These are phyloP conservation scores for Yamadazyma philogaea DNA, from an alignment of 805 yeast species.

Conservation along the genomic window DNA sequence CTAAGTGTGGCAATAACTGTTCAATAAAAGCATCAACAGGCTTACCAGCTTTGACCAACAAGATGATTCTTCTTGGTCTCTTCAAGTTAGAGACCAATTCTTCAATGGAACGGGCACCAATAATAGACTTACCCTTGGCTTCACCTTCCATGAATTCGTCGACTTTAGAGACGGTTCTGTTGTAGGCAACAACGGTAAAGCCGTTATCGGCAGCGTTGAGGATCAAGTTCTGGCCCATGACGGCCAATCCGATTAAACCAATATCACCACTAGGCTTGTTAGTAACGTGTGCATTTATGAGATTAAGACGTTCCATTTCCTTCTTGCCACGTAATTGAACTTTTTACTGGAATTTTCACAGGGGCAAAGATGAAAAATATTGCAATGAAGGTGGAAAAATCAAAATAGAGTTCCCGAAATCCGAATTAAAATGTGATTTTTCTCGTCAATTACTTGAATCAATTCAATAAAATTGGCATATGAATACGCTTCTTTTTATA, in stretches of 20 bases:
- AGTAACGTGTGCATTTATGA: constrained; percentile 1
- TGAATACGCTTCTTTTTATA: neutral
- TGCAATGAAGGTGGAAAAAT: neutral
- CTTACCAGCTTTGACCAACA: constrained; percentile 93
- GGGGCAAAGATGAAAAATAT: neutral
- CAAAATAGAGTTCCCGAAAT: too few species aligned
- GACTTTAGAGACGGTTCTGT: constrained; percentile 95
- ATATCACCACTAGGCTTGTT: constrained; percentile 71
- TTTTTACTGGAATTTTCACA: constrained; percentile 1
- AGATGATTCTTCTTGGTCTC: constrained; percentile 94
- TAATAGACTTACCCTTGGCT: constrained; percentile 95
- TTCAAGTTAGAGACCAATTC: constrained; percentile 86
- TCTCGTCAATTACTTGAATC: neutral
- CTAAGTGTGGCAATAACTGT: constrained; percentile 86
- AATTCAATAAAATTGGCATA: too few species aligned
- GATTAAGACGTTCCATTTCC: constrained; percentile 7
- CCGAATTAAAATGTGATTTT: neutral
- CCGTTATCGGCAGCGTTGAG: constrained; percentile 99
- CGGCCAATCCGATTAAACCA: constrained; percentile 99
- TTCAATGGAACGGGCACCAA: constrained; percentile 91
- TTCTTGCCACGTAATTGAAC: neutral
- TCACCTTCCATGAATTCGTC: constrained; percentile 90
- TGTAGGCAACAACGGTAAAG: constrained; percentile 95
- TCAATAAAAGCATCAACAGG: constrained; percentile 92
- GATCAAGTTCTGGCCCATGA: constrained; percentile 98